A percentile compares a stretch with the other conserved stretches of the same genome.
These are phyloP conservation scores for Cryptococcus wingfieldii DNA, from an alignment of 1,284 basidiomycete species.

Conservation along the genomic window DNA sequence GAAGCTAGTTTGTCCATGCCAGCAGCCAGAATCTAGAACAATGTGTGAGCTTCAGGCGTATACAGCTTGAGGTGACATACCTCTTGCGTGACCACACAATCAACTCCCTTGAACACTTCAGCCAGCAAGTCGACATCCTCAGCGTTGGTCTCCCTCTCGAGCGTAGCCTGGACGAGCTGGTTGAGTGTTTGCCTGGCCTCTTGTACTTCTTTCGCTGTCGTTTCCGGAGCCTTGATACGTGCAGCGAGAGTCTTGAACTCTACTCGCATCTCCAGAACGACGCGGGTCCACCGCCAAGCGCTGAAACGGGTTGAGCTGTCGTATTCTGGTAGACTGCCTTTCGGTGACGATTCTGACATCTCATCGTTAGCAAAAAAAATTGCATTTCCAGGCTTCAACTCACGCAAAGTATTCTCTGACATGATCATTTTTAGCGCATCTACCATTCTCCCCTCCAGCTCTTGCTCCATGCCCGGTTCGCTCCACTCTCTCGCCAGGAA, in stretches of 20 bases:
- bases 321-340: conserved; percentile 19
- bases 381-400: conserved; percentile 2
- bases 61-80: conserved; percentile 12
- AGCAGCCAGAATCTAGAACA: conserved; percentile 27
- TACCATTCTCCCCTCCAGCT: conserved; percentile 42
- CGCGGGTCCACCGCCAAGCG: conserved; percentile 44
- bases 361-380: not conserved
- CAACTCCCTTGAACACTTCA: conserved; percentile 44
- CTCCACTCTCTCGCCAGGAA: conserved; percentile 45
- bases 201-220: conserved; percentile 21
- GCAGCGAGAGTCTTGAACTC: conserved; percentile 44
- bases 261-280: conserved; percentile 45
- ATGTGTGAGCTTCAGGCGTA: not conserved
- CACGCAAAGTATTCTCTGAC: conserved; percentile 34
- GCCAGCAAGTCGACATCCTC: conserved; percentile 45
- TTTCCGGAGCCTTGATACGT: conserved; percentile 28
- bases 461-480: conserved; percentile 26
- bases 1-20: conserved; percentile 36
- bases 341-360: conserved; percentile 2
- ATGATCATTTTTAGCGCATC: conserved; percentile 46
- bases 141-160: conserved; percentile 35
- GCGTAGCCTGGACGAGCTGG: conserved; percentile 30
- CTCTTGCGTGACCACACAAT: conserved; percentile 37
- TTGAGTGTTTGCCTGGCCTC: conserved; percentile 34
- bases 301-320: conserved; percentile 31